Base-by-base conservation (phyloP, 176 grass and related monocot species). In the Saccharum spontaneum region DNA sequence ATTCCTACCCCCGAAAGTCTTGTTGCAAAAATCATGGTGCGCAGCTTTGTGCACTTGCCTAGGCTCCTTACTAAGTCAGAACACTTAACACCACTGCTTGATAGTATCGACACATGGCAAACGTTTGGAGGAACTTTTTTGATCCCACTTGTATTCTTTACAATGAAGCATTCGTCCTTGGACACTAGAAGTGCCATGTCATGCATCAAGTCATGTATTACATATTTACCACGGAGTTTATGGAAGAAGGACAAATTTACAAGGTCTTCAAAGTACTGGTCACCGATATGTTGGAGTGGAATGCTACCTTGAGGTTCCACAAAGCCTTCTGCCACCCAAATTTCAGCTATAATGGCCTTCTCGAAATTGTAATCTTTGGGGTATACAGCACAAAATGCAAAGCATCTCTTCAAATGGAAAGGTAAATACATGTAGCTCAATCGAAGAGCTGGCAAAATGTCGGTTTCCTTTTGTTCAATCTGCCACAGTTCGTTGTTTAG, bases 381-480 rank as follows among this genome's bases (percentile, higher is more conserved):
- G 45, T 81, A 90, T 12, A 90, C 14, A n/a, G 85, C 43, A 73
- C 81, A 93, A n/a, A 87, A 78, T 41, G 84, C 43, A 44, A 93
- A 85, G 39, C 80, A 87, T 41, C 59, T 82, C 28, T 90, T 91
- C 69, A 90, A 48, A 72, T 86, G 22, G 39, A 64, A 43, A 0
- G 86, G 67, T 59, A 94, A 67, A 79, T 88, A 78, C n/a, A 89
- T 84, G 62, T 94, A 94, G 31, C 92, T 94, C 43, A 94, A 74
- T 17, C 60, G 79, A 20, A 91, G 78, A 9, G 76, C 79, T 2
- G 92, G 79, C 16, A 91, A 12, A 52, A 94, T 91, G 4, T 79
- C 88, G n/a, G 44, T 34, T 1, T 78, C 64, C 41, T 78, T 14
- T 68, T 86, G 72, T 23, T 39, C 5, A 9, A 91, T 1, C 70